Evolutionary conservation across 345 rosid genomes (phyloP).

Genomic region (Syzygium aromaticum): DNA sequence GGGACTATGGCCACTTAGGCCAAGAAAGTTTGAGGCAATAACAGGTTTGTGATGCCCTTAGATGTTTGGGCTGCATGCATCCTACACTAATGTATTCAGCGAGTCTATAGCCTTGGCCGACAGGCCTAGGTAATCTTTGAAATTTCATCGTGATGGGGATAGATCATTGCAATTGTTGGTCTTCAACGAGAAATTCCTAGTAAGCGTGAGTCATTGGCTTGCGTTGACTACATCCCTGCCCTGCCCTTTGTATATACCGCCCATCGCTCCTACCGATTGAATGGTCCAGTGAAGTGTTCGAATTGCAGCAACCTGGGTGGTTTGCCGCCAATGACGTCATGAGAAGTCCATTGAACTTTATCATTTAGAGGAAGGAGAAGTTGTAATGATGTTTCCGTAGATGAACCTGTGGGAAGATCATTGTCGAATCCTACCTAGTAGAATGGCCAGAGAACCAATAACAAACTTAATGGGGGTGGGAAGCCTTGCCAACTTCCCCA

Average conservation of each 20-base stretch:
- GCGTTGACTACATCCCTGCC: too few species aligned
- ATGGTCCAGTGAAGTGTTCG: not conserved
- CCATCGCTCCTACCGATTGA: not conserved
- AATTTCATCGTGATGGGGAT: too few species aligned
- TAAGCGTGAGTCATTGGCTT: not conserved
- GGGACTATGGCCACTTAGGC: not conserved
- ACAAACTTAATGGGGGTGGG: not conserved
- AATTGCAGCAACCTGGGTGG: not conserved
- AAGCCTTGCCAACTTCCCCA: not conserved
- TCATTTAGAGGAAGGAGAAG: not conserved
- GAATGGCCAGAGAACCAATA: not conserved
- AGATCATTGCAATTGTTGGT: not conserved
- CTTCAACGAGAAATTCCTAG: not conserved
- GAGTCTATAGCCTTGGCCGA: slow-evolving; percentile 28
- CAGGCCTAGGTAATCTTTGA: slow-evolving; percentile 1
- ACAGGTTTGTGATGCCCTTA: not conserved
- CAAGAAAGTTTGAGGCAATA: not conserved
- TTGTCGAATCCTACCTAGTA: not conserved
- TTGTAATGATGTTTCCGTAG: not conserved
- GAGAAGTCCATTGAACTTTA: not conserved
- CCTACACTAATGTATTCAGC: slow-evolving; percentile 29
- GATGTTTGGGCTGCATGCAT: slow-evolving; percentile 32
- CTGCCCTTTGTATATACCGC: not conserved
- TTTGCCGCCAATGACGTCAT: not conserved
- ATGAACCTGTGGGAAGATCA: not conserved